Evolutionary conservation across 345 rosid species (phyloP), one percentile per base, ranked within the genome.

Genomic region (Linum tenue): DNA sequence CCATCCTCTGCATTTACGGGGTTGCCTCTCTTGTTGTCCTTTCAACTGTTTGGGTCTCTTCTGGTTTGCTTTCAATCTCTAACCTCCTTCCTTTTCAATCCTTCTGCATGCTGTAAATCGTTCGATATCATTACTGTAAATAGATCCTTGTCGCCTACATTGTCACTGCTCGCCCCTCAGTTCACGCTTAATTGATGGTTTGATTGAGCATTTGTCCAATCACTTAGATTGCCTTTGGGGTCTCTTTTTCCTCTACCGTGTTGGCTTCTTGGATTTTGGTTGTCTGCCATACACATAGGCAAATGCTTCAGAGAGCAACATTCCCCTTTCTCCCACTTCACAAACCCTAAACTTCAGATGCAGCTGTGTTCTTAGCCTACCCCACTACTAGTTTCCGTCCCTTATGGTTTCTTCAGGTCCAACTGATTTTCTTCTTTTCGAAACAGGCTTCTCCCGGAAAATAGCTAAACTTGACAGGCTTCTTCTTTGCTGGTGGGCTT

Each of bases 401-500:
- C 36, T 15, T 57, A 3, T 57, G 6, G 60, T 58, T 37, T 15
- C 40, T 10, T 22, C n/a, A 7, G 48, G 55, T 37, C 60, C 17
- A 15, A 35, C 59, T 37, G 37, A 37, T 10, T 39, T 10, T 22
- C 10, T 17, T 11, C 40, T 56, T 37, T 39, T 57, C 39, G 17
- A 63, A 37, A 56, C 82, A 84, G 91, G 91, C 59, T 59, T 73
- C 51, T 66, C 73, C 22, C 62, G 69, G 17, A 88, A 75, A 76
- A 66, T 66, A 62, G 53, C 80, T 1, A 82, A 73, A 62, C 59
- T 79, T 37, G 90, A 94, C 59, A 86, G 86, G 69, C 69, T 82
- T 76, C 72, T 94, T 0, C 88, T 94, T 96, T 94, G 97, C 78
- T 90, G 99, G 99, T 90, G 97, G 97, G 85, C 89, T 50, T 94